Base-by-base conservation (phyloP, 2,329 filamentous ascomycete genomes). In the Chaetothyriales sp. region DNA sequence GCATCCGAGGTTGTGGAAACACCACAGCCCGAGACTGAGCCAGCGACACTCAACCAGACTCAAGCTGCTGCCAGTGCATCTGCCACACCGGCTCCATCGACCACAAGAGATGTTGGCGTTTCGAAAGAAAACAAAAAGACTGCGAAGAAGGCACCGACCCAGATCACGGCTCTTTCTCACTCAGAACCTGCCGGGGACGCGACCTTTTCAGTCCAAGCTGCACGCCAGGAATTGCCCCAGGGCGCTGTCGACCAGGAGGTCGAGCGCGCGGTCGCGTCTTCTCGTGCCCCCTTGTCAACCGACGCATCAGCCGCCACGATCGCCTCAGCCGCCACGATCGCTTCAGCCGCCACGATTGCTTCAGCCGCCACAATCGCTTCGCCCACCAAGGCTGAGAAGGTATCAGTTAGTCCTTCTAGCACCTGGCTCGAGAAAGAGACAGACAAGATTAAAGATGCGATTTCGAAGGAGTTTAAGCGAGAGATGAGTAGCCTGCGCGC, bases 361-460 rank as follows among this genome's bases (percentile, higher is more conserved):
- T 40, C 33, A 15, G 43, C 49, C 25, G 18, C 51, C 25, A 49
- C 50, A 15, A 22, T 40, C n/a, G n/a, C 43, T 25, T 19, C 10
- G 4, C 5, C 47, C 15, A 10, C 50, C 18, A 54, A 57, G 61
- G 55, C 58, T n/a, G 58, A 64, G 25, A 56, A 61, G 5, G 58
- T 63, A 48, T 64, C 61, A 44, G 55, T 69, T 43, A 62, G 65
- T 46, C 62, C 69, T 47, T 75, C 86, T 51, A 74, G 74, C 49
- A 74, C 80, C 15, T 75, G 79, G 10, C 68, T 85, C 47, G 74
- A 74, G 60, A 81, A 77, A 57, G 75, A 86, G 57, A 73, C 84
- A 51, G 73, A 78, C 62, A 80, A 69, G 50, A 72, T 74, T 59
- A 67, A 67, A 33, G 64, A 66, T 43, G 64, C 66, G 40, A 56